phyloP scores from a whole-genome alignment of 1,284 basidiomycete species.

The Microbotryum violaceum region DNA sequence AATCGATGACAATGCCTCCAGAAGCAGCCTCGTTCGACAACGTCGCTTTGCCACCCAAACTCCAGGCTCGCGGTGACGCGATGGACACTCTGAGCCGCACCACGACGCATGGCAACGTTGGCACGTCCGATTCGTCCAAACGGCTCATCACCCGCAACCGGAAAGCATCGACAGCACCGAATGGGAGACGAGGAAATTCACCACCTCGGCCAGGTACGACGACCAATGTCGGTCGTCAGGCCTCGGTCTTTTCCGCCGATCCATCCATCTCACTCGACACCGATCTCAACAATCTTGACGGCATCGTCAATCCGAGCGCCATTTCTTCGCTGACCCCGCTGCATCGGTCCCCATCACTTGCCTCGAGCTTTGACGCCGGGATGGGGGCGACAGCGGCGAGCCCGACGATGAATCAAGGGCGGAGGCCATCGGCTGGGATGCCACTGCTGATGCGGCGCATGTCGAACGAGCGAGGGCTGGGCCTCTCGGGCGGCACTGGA shows the following conservation, averaged over 20 bases:
- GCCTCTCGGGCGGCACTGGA: neutral
- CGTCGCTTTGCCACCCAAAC: constrained; percentile 24
- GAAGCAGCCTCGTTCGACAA: constrained; percentile 14
- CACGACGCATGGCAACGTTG: neutral
- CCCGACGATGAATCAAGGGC: constrained; percentile 25
- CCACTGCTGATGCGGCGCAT: neutral
- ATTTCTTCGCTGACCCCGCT: neutral
- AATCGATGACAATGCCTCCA: neutral
- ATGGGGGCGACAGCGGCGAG: constrained; percentile 17
- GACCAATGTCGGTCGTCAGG: neutral
- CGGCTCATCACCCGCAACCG: constrained; percentile 5
- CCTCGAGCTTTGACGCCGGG: neutral
- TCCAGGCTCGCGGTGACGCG: constrained; percentile 31
- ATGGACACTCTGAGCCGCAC: constrained; percentile 2
- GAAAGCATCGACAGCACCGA: constrained; percentile 12
- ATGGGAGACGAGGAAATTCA: neutral
- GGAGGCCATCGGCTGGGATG: constrained; percentile 1
- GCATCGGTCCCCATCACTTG: no score
- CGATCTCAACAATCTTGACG: constrained; percentile 72
- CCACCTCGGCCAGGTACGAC: neutral
- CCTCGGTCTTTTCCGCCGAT: constrained; percentile 12
- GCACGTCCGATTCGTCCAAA: constrained; percentile 3
- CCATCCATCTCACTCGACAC: constrained; percentile 56
- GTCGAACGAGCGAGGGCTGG: neutral
- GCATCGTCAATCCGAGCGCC: constrained; percentile 58